Evolutionary conservation across 2,329 filamentous ascomycete genomes (phyloP), one percentile per base, ranked within the genome.

Genomic region (Simplicillium sp.): DNA sequence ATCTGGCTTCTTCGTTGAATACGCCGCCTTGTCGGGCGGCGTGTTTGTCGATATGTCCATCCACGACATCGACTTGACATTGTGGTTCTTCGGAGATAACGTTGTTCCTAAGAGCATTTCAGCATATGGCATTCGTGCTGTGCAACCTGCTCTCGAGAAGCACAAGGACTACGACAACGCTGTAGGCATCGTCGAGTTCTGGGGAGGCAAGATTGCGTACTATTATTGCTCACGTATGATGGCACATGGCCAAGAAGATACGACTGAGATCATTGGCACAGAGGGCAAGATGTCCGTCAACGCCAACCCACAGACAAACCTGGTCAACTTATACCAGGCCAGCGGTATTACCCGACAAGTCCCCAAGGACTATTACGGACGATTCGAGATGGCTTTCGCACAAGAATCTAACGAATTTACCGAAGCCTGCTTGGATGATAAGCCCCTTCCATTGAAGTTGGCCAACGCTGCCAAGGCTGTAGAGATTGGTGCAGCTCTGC

Each of bases 41-140:
- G 82, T 84, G 54, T 84, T 84, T 50, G 80, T 84, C 43, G 81
- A 84, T 63, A 81, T 76, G 61, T 77, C 74, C 39, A 77, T 84
- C 52, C 81, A 84, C 62, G 81, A 84, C 50, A 84, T 84, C 37
- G 57, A 60, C 38, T 51, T 60, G 25, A 51, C 57, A 0, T 45
- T 60, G 25, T 60, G 57, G 57, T 59, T 56, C 48, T 55, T 60
- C 31, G 54, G 53, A 34, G 50, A 59, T 29, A 53, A 60, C 39
- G 51, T 48, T 2, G 48, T 56, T 5, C 50, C 57, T 40, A 59
- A 59, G 47, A 55, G 48, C 32, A 53, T 57, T 4, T 47, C 54
- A 3, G 57, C 57, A 7, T 48, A 52, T 7, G 57, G 57, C 4
- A 59, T 59, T 43, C 54, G 50, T 13, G 56, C 56, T 7, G 56